Base-by-base conservation (phyloP, 805 yeast genomes). In the Candida mattraensis region DNA sequence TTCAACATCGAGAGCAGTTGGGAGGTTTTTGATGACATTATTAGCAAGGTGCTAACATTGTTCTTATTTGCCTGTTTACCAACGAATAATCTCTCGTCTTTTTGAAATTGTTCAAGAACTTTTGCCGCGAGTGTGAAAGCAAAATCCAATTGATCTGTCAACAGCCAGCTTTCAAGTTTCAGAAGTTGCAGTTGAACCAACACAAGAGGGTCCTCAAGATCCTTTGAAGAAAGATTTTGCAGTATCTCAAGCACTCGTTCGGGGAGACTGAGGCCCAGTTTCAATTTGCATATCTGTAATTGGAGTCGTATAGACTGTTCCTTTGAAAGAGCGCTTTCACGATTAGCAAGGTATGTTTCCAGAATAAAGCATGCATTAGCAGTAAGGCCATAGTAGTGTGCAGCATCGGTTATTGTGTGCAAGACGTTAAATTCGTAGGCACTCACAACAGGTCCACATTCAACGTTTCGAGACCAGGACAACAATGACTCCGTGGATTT, bases 11-110 rank as follows among this genome's bases (percentile, higher is more conserved):
- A 47, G 2, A 66, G 45, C 5, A 66, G 26, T 16, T 48, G 34
- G 27, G 70, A 72, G 33, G 71, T 61, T 28, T 49, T 54, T 1
- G 72, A 63, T 12, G 70, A 37, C 2, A 63, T 5, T 12, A 57
- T 27, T 7, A 61, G 33, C 6, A 53, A 24, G 2, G 36, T 40
- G 20, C 50, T 32, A 3, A 47, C 50, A 8, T 35, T 28, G 17
- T 30, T 28, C 28, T 51, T 53, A 30, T 35, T 42, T 3, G 42
- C 12, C 27, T 53, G 58, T n/a, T 43, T 45, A 1, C 37, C 32
- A 16, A 64, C 37, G 24, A 51, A 45, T 35, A 64, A 63, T 12
- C 61, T 65, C 1, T 56, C 59, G 26, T 60, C 57, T 3, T 60
- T 45, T 2, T 38, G 27, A 14, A 66, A 45, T 9, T 54, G 45